Base-by-base conservation (phyloP, 129 eudicot genomes). In the Artemisia tridentata region DNA sequence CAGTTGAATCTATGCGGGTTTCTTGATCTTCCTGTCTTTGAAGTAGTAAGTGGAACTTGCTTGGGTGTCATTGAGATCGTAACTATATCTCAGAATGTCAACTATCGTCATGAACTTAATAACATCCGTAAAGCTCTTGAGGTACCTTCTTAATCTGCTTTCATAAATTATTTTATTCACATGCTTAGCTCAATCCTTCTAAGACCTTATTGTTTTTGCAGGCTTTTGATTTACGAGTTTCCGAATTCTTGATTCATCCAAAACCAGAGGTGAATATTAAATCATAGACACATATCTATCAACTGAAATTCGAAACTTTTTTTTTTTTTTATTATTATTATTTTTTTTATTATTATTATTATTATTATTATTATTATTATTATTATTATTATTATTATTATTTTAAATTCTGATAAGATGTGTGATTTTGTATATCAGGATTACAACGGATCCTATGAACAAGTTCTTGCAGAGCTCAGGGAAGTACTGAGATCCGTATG, bases 171-270 rank as follows among this genome's bases (percentile, higher is more conserved):
- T 74, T 14, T 29, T 21, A 3, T 19, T 45, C 75, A 51, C 56
- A 51, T 51, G 7, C 45, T 51, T 51, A 17, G 56, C 56, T 51
- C 17, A 51, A 51, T 10, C 45, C 11, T 38, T 51, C 56, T 51
- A 51, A 16, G 29, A 61, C 64, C 0, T 20, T 81, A 78, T 38
- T 7, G 0, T 71, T 54, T 49, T 85, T 81, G 69, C 88, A 85
- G 91, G 86, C 91, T 52, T 82, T 85, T 77, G 78, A 85, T 51
- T 19, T 51, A 15, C 0, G 56, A 75, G 68, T 85, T 77, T 81
- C 85, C 8, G 67, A 68, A 27, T 73, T 73, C 74, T 69, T 68
- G 19, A 75, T 54, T 61, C 80, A 74, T 63, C 80, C 83, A 45
- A 74, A 67, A 53, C 56, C 23, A 71, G 75, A 81, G 96, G 96